Base-by-base conservation (phyloP, 2,329 filamentous ascomycete genomes). In the Diaporthe velutina region DNA sequence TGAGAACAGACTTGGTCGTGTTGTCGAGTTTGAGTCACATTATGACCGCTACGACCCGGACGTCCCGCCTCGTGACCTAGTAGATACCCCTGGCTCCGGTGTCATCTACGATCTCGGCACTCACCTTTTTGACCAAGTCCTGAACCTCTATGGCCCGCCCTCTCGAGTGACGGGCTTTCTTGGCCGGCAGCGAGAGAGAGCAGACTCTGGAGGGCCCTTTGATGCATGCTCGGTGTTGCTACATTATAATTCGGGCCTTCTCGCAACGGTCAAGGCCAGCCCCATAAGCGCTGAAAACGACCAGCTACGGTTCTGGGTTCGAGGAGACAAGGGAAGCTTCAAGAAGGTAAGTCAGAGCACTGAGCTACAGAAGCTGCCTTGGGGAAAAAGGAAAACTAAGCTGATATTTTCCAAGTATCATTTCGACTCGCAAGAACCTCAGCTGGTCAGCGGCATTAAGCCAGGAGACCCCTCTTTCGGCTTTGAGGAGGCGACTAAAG, bases 81-180 rank as follows among this genome's bases (percentile, higher is more conserved):
- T 58, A 35, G 55, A 58, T 12, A 58, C 19, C 9, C 33, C 55
- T 38, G 55, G 55, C 22, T 38, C 55, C 15, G 55, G 55, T 15
- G 55, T 58, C 55, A 58, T 22, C 33, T 58, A 58, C 33, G 55
- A 58, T 25, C 55, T 58, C 33, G 55, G 55, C 19, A 58, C 55
- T 38, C 55, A 58, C 33, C 55, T 58, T 33, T 58, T 38, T 17
- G 55, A 58, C 22, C 55, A 58, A 58, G 15, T 38, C 19, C 22
- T 38, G 33, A 38, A 58, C 55, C 19, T 38, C 19, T 58, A 58
- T 25, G 55, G 33, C 9, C 33, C 55, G 33, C 55, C 33, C 10
- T 15, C 33, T 13, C 7, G 22, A 38, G 55, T 58, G 9, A 38
- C 55, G 9, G 55, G 55, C 10, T 38, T 38, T n/a, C 55, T 58